Evolutionary conservation across 1,139 yeast species (phyloP).

Genomic region (Suhomyces chickasaworum): DNA sequence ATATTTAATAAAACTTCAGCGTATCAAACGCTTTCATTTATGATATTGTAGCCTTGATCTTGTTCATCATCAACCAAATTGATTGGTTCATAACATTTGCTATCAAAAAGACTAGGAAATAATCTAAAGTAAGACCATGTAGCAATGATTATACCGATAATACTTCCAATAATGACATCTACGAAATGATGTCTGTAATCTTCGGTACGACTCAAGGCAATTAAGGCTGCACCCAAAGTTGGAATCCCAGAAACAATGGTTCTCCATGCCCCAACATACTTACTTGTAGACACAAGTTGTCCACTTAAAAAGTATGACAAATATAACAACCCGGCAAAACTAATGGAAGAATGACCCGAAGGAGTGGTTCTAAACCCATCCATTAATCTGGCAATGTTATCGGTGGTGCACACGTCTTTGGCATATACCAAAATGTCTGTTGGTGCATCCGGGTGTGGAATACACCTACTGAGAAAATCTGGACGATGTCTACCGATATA

Average conservation of each 20-base stretch:
- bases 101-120: conserved; percentile 31
- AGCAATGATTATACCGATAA: conserved; percentile 48
- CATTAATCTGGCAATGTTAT: conserved; percentile 40
- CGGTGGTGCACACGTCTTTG: conserved; percentile 62
- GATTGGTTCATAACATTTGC: conserved; percentile 29
- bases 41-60: conserved; percentile 9
- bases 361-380: conserved; percentile 84
- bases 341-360: conserved; percentile 70
- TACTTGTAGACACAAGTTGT: conserved; percentile 45
- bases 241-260: conserved; percentile 38
- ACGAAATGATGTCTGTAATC: conserved; percentile 80
- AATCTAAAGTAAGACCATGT: conserved; percentile 43
- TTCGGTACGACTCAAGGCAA: conserved; percentile 72
- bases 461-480: conserved; percentile 73
- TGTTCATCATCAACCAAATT: conserved; percentile 20
- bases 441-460: conserved; percentile 55
- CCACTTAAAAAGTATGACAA: conserved; percentile 66
- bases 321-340: conserved; percentile 68
- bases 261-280: conserved; percentile 59
- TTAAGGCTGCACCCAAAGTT: conserved; percentile 58
- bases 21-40: conserved; percentile 4
- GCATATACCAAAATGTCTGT: conserved; percentile 50
- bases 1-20: neutral
- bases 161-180: conserved; percentile 64
- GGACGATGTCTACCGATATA: conserved; percentile 79